These are phyloP conservation scores for Pittosporum tobira DNA, from an alignment of 129 eudicot genomes.

Conservation along the genomic window DNA sequence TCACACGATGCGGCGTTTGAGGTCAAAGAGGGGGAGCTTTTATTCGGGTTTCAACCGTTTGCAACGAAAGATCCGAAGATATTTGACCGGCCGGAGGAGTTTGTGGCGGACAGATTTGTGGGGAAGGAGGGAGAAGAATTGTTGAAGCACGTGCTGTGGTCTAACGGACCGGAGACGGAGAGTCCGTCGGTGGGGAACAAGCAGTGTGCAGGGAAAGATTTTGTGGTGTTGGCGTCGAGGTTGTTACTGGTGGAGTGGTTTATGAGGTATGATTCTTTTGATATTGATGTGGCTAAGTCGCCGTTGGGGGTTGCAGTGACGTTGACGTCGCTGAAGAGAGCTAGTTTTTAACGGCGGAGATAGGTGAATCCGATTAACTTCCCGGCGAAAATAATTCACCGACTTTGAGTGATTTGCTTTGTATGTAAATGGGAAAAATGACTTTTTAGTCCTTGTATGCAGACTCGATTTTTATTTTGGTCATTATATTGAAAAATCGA, in stretches of 20 bases:
- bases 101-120: conserved; percentile 69
- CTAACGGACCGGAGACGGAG: conserved; percentile 79
- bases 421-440: too few species aligned
- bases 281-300: conserved; percentile 56
- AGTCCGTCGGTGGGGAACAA: conserved; percentile 49
- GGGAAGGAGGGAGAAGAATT: conserved; percentile 63
- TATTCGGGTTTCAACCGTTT: conserved; percentile 83
- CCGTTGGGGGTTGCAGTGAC: conserved; percentile 66
- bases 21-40: conserved; percentile 76
- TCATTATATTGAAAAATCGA: too few species aligned
- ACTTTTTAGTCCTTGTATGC: too few species aligned
- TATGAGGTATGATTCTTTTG: conserved; percentile 78
- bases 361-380: neutral
- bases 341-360: conserved; percentile 27
- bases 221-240: conserved; percentile 67
- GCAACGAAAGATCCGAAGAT: conserved; percentile 76
- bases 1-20: conserved; percentile 74
- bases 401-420: too few species aligned
- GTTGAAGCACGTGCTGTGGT: conserved; percentile 75
- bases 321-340: conserved; percentile 58
- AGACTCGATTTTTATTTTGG: too few species aligned
- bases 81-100: conserved; percentile 75
- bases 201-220: conserved; percentile 94
- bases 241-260: conserved; percentile 63
- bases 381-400: neutral